These are phyloP conservation scores for Amylostereum areolatum DNA, from an alignment of 1,284 basidiomycete species.

Conservation along the genomic window DNA sequence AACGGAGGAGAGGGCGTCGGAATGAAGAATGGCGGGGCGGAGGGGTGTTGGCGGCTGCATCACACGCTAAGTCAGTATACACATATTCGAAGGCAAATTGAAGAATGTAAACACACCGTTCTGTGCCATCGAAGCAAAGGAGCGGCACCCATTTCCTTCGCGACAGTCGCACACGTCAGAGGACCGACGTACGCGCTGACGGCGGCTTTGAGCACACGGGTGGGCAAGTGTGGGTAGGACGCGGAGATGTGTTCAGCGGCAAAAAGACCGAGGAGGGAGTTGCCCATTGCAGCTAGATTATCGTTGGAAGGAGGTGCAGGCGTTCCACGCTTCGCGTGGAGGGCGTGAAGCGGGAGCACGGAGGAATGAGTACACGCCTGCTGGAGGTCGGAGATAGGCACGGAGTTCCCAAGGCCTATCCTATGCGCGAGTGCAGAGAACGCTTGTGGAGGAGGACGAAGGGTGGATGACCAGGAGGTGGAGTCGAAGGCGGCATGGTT, in stretches of 20 bases:
- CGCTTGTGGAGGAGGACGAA: conserved; percentile 67
- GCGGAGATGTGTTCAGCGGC: conserved; percentile 82
- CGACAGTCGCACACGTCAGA: conserved; percentile 76
- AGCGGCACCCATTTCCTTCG: conserved; percentile 73
- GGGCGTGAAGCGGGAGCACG: conserved; percentile 51
- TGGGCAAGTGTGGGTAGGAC: conserved; percentile 88
- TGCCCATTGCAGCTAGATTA: conserved; percentile 79
- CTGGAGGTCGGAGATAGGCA: conserved; percentile 45
- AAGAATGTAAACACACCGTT: conserved; percentile 39
- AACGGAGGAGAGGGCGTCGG: conserved; percentile 73
- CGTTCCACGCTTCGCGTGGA: conserved; percentile 44
- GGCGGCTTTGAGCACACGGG: conserved; percentile 84
- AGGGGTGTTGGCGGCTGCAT: conserved; percentile 41
- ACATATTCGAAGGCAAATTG: neutral
- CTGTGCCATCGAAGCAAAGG: conserved; percentile 68
- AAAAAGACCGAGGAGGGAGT: conserved; percentile 88
- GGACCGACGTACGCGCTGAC: conserved; percentile 90
- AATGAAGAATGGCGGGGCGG: conserved; percentile 49
- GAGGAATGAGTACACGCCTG: conserved; percentile 82
- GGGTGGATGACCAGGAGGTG: conserved; percentile 63
- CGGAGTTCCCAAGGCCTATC: conserved; percentile 56
- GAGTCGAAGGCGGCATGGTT: conserved; percentile 44
- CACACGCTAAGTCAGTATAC: neutral
- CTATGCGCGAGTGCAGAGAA: conserved; percentile 72
- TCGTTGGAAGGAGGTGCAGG: conserved; percentile 58